Conservation (phyloP, 129 eudicot genomes). For the sunflower (Helianthus annuus) region DNA sequence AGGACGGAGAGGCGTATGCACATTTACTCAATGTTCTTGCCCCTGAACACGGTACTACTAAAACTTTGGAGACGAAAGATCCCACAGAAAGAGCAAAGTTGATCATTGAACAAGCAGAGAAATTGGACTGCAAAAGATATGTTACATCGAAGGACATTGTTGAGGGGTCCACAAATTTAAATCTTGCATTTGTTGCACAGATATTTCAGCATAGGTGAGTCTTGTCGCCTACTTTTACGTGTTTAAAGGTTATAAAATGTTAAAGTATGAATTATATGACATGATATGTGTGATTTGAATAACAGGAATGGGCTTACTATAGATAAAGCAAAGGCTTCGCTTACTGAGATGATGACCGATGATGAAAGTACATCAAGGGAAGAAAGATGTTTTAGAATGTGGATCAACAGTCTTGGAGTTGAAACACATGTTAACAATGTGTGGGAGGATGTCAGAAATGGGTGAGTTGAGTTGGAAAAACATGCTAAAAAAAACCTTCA, state of each 20-base stretch:
- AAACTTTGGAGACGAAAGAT: constrained; percentile 57
- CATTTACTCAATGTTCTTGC: constrained; percentile 75
- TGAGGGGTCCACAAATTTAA: constrained; percentile 64
- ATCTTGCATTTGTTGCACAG: constrained; percentile 73
- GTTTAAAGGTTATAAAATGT: background rate
- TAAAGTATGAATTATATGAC: background rate
- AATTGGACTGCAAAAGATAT: constrained; percentile 63
- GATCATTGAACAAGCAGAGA: constrained; percentile 63
- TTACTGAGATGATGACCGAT: constrained; percentile 67
- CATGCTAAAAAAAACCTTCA: background rate
- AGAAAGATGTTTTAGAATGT: constrained; percentile 78
- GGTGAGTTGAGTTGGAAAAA: constrained; percentile 41
- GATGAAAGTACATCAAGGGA: constrained; percentile 79
- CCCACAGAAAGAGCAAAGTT: constrained; percentile 65
- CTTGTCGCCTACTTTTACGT: background rate
- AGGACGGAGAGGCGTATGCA: constrained; percentile 76
- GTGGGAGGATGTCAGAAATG: constrained; percentile 78
- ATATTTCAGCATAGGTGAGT: constrained; percentile 64
- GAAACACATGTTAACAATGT: constrained; percentile 70
- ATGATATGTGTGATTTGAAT: constrained; percentile 12
- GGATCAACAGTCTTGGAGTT: constrained; percentile 90
- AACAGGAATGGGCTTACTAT: constrained; percentile 70
- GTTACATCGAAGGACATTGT: constrained; percentile 64
- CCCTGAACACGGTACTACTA: constrained; percentile 49
- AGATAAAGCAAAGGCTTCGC: constrained; percentile 43